Percentiles rank a stretch among this genome's conserved stretches.
Evolutionary conservation across 371 early-diverging fungal species (phyloP).

Genomic region (Gilbertella persicaria): DNA sequence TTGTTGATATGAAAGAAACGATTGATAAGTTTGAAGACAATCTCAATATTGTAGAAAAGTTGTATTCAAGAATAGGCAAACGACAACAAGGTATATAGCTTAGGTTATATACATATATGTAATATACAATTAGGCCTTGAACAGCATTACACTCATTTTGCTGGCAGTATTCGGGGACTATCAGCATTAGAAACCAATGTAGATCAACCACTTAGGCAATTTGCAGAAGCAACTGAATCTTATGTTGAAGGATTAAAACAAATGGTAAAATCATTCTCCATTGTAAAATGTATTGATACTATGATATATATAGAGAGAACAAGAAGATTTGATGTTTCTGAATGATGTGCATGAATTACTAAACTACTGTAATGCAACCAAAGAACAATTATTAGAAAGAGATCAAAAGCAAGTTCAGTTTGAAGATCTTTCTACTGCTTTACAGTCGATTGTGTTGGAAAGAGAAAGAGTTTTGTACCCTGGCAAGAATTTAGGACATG

Average conservation of each 20-base stretch:
- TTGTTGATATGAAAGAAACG: slow-evolving; percentile 76
- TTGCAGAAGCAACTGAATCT: slow-evolving; percentile 70
- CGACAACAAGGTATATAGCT: slow-evolving; percentile 51
- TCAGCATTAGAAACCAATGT: slow-evolving; percentile 85
- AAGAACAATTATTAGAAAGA: slow-evolving; percentile 74
- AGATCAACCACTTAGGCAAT: slow-evolving; percentile 70
- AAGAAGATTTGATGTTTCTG: slow-evolving; percentile 78
- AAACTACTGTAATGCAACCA: slow-evolving; percentile 83
- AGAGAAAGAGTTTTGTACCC: slow-evolving; percentile 61
- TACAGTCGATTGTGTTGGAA: slow-evolving; percentile 67
- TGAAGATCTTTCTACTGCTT: slow-evolving; percentile 79
- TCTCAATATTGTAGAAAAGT: slow-evolving; percentile 72
- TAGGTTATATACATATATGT: neutral
- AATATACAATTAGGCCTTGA: slow-evolving; percentile 58
- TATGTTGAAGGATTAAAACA: slow-evolving; percentile 67
- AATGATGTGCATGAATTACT: slow-evolving; percentile 84
- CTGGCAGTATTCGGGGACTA: slow-evolving; percentile 71
- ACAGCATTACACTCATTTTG: slow-evolving; percentile 76
- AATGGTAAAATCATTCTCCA: slow-evolving; percentile 59
- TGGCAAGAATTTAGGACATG: slow-evolving; percentile 36
- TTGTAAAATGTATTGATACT: no score
- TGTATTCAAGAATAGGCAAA: slow-evolving; percentile 76
- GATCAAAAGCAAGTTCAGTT: slow-evolving; percentile 94
- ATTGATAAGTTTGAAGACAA: slow-evolving; percentile 86
- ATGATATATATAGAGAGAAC: slow-evolving; percentile 18